Conservation (phyloP, 2,329 filamentous ascomycete species). For the Xylariaceae sp. region DNA sequence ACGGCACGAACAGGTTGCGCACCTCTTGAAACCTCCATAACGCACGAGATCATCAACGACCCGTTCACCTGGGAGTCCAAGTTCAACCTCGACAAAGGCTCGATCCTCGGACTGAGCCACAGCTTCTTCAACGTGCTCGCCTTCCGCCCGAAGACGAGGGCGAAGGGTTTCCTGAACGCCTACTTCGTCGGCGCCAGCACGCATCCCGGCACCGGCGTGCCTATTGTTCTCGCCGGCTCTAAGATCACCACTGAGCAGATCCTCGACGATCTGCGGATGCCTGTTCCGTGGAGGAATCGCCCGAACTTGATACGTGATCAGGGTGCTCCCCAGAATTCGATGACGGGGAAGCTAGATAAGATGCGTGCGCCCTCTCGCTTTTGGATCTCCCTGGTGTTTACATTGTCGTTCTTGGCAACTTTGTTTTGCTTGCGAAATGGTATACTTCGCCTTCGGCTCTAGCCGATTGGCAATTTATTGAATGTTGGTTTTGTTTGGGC, state of each 20-base stretch:
- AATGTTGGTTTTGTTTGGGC: no score
- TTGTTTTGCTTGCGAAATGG: not conserved
- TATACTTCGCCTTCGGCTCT: no score
- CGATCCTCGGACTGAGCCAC: constrained; percentile 75
- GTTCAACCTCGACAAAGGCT: constrained; percentile 78
- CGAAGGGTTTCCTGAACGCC: constrained; percentile 56
- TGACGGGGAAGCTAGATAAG: constrained; percentile 28
- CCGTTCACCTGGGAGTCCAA: constrained; percentile 68
- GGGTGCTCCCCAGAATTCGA: constrained; percentile 25
- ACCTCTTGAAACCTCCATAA: constrained; percentile 54
- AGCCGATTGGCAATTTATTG: no score
- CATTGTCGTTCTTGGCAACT: constrained; percentile 18
- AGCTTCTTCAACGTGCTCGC: constrained; percentile 76
- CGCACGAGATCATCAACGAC: constrained; percentile 70
- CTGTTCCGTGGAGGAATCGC: constrained; percentile 40
- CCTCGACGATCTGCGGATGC: constrained; percentile 43
- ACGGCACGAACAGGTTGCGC: constrained; percentile 63
- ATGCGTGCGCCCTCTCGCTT: constrained; percentile 25
- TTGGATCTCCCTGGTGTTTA: constrained; percentile 1
- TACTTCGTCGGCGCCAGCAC: constrained; percentile 80
- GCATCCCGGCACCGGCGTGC: constrained; percentile 78
- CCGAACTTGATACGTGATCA: constrained; percentile 23
- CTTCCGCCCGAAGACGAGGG: constrained; percentile 67
- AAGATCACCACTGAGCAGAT: constrained; percentile 62
- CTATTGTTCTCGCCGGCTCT: constrained; percentile 73